Evolutionary conservation across 306 rosid species (phyloP).

Genomic region (Cucumis sativus): DNA sequence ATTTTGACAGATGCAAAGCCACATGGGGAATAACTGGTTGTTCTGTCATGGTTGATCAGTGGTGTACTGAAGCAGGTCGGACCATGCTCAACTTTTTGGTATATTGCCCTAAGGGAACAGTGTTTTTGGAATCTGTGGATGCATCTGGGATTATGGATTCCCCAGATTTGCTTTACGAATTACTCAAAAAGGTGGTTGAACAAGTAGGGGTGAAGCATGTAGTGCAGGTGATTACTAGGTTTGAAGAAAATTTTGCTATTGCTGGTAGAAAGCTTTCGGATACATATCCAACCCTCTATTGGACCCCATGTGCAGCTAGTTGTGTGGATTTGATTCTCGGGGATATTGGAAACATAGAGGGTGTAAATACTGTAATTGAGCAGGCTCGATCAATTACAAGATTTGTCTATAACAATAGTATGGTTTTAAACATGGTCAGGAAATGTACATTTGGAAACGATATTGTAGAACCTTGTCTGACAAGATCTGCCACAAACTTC

Average conservation of each 20-base stretch:
- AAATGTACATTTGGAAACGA: conserved; percentile 68
- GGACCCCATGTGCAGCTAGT: conserved; percentile 62
- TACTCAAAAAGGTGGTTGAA: conserved; percentile 61
- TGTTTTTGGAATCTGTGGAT: conserved; percentile 62
- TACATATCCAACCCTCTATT: conserved; percentile 58
- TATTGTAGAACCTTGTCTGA: conserved; percentile 55
- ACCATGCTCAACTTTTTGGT: conserved; percentile 34
- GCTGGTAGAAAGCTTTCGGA: conserved; percentile 60
- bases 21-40: conserved; percentile 70
- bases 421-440: conserved; percentile 61
- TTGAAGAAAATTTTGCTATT: conserved; percentile 46
- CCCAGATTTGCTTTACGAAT: conserved; percentile 34
- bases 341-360: conserved; percentile 67
- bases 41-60: conserved; percentile 72
- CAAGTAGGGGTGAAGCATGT: conserved; percentile 72
- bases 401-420: conserved; percentile 63
- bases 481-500: conserved; percentile 50
- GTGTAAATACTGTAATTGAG: conserved; percentile 54
- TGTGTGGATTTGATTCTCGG: conserved; percentile 56
- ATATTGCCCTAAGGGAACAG: conserved; percentile 57
- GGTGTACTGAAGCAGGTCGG: conserved; percentile 41
- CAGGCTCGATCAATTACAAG: conserved; percentile 68
- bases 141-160: conserved; percentile 45
- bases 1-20: conserved; percentile 40
- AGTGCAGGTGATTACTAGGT: conserved; percentile 62